A percentile compares a stretch with the other conserved stretches of the same genome.
Evolutionary conservation across 495 filamentous ascomycete genomes (phyloP).

Genomic region (Aspergillus coremiiformis): DNA sequence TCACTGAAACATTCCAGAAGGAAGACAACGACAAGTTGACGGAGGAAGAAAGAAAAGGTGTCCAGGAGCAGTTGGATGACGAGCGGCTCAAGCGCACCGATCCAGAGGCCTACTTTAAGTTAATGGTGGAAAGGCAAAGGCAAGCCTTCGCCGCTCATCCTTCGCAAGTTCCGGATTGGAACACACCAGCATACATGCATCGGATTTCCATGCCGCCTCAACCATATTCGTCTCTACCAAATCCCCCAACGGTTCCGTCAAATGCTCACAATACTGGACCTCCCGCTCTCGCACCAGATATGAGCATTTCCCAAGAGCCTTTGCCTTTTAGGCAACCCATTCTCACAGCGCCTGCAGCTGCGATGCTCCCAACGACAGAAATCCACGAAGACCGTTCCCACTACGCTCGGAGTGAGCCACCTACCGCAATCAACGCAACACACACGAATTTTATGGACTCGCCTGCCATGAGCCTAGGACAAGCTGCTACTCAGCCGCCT

Average conservation of each 20-base stretch:
- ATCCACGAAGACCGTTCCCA: not conserved
- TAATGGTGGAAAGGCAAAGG: constrained; percentile 16
- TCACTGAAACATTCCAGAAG: constrained; percentile 51
- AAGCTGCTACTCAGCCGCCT: not conserved
- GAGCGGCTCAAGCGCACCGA: constrained; percentile 41
- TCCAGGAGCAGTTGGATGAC: constrained; percentile 35
- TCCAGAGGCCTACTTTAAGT: constrained; percentile 26
- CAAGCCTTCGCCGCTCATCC: not conserved
- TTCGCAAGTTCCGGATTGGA: too few relatives aligned
- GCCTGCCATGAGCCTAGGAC: not conserved
- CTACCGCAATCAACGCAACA: not conserved
- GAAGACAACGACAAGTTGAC: constrained; percentile 52
- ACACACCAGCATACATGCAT: not conserved
- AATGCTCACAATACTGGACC: constrained; percentile 12
- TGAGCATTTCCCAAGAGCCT: constrained; percentile 5
- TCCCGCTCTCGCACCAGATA: constrained; percentile 14
- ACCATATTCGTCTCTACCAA: not conserved
- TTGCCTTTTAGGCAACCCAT: not conserved
- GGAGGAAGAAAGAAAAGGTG: constrained; percentile 45
- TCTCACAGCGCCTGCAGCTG: not conserved
- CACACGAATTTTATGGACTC: not conserved
- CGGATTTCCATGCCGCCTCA: not conserved
- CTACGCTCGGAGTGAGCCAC: not conserved
- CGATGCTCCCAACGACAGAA: not conserved
- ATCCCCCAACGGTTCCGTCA: constrained; percentile 2